phyloP scores from a whole-genome alignment of 108 stramenopile species.

The Cyclotella cryptica region DNA sequence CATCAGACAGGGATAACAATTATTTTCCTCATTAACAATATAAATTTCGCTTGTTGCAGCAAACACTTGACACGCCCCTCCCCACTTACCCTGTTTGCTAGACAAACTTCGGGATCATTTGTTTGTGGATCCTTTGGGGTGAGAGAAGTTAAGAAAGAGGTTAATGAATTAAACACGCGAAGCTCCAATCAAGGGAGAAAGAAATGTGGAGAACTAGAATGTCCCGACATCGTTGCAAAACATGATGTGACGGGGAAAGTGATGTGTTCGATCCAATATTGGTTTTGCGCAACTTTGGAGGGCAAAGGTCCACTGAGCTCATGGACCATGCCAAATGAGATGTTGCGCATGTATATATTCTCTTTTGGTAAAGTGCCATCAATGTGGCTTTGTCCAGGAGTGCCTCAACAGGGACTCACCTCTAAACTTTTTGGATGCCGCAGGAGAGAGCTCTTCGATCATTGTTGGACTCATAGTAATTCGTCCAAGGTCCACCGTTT shows the following conservation, averaged over 20 bases:
- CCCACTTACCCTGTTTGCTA: neutral
- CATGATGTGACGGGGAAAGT: slow-evolving; percentile 48
- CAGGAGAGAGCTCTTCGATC: slow-evolving; percentile 42
- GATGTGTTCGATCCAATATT: slow-evolving; percentile 42
- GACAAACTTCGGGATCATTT: neutral
- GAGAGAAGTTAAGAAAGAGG: no score
- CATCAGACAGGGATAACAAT: slow-evolving; percentile 45
- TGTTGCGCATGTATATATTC: slow-evolving; percentile 29
- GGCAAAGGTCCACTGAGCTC: slow-evolving; percentile 35
- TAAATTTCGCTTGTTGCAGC: no score
- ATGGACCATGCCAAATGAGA: slow-evolving; percentile 54
- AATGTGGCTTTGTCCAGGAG: neutral
- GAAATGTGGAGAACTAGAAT: slow-evolving; percentile 47
- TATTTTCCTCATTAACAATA: slow-evolving; percentile 26
- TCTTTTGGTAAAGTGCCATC: slow-evolving; percentile 3
- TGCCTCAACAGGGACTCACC: neutral
- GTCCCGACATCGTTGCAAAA: slow-evolving; percentile 37
- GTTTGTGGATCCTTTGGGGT: neutral
- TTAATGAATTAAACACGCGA: no score
- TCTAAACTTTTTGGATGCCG: slow-evolving; percentile 11
- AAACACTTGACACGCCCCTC: neutral
- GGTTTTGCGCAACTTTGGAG: slow-evolving; percentile 54
- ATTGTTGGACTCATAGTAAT: slow-evolving; percentile 80
- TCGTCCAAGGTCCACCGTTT: slow-evolving; percentile 94
- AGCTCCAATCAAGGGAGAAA: no score